phyloP scores from a whole-genome alignment of 257 asterid genomes.

The Striga asiatica region DNA sequence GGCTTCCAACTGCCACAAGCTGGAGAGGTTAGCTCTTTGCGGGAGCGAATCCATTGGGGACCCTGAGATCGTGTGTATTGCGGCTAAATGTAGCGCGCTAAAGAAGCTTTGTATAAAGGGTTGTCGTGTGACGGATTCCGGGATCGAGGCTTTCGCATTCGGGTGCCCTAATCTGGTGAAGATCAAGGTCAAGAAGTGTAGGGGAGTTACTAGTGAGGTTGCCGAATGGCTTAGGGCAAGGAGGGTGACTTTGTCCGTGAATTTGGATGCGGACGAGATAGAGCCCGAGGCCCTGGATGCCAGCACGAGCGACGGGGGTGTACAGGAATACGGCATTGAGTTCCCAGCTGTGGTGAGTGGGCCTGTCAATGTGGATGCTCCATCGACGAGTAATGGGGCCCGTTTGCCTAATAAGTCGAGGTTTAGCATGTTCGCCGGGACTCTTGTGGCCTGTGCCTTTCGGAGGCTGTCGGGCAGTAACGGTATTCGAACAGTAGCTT shows the following conservation, averaged over 20 bases:
- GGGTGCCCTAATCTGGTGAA: slow-evolving; percentile 92
- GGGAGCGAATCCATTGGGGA: slow-evolving; percentile 88
- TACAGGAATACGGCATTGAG: too few relatives aligned
- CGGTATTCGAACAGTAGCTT: too few relatives aligned
- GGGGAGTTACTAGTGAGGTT: slow-evolving; percentile 65
- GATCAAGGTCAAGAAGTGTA: slow-evolving; percentile 89
- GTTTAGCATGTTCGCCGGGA: too few relatives aligned
- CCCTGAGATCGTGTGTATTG: slow-evolving; percentile 66
- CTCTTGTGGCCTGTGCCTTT: too few relatives aligned
- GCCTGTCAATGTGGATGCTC: too few relatives aligned
- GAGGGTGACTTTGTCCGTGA: slow-evolving; percentile 53
- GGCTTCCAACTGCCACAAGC: slow-evolving; percentile 49
- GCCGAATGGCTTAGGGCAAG: slow-evolving; percentile 77
- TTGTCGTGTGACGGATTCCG: slow-evolving; percentile 73
- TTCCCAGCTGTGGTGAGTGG: too few relatives aligned
- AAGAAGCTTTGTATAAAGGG: slow-evolving; percentile 84
- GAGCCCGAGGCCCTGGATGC: slow-evolving; percentile 46
- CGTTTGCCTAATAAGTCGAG: too few relatives aligned
- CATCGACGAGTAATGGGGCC: too few relatives aligned
- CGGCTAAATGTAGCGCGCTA: slow-evolving; percentile 59
- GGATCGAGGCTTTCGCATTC: slow-evolving; percentile 75
- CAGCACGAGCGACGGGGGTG: background rate
- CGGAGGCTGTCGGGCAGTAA: too few relatives aligned
- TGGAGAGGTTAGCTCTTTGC: slow-evolving; percentile 82
- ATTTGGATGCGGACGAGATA: slow-evolving; percentile 50